These are phyloP conservation scores for Dryadomyces sulphureus DNA, from an alignment of 2,329 filamentous ascomycete species.

Conservation along the genomic window DNA sequence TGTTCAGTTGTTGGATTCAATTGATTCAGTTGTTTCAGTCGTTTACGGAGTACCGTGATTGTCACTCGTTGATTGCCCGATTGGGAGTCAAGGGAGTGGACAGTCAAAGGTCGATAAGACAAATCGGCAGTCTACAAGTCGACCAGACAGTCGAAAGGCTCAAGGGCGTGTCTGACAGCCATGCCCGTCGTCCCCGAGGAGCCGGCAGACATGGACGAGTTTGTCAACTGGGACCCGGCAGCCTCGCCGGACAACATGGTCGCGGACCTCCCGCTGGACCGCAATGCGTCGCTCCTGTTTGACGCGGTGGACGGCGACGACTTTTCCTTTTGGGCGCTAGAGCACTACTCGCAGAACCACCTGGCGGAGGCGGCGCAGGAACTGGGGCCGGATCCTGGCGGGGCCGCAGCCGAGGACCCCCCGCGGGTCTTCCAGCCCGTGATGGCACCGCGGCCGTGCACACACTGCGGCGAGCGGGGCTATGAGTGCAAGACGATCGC, in stretches of 20 bases:
- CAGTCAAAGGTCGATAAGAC: too few relatives aligned
- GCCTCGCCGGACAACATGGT: conserved; percentile 18
- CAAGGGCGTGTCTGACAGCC: too few relatives aligned
- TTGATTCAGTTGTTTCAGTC: too few relatives aligned
- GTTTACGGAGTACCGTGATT: too few relatives aligned
- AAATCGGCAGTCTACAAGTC: too few relatives aligned
- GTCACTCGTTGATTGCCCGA: too few relatives aligned
- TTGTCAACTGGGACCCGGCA: conserved; percentile 47
- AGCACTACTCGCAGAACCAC: conserved; percentile 35
- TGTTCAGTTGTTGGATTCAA: too few relatives aligned
- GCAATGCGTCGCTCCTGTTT: conserved; percentile 30
- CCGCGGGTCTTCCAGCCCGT: conserved; percentile 16
- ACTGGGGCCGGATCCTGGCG: neutral
- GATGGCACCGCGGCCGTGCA: conserved; percentile 31
- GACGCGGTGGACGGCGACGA: conserved; percentile 43
- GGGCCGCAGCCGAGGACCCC: conserved; percentile 3
- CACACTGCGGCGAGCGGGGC: conserved; percentile 33
- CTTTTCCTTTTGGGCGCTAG: conserved; percentile 42
- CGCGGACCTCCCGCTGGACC: conserved; percentile 10
- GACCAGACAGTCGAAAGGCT: too few relatives aligned
- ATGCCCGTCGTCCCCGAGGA: conserved; percentile 1
- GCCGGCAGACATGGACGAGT: conserved; percentile 33
- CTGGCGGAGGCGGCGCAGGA: conserved; percentile 11
- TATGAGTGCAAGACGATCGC: conserved; percentile 46
- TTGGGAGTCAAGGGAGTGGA: too few relatives aligned